A percentile compares a stretch with the other conserved stretches of the same genome.
Evolutionary conservation across 2,329 filamentous ascomycete genomes (phyloP).

Genomic region (Emergomyces pasteurianus): DNA sequence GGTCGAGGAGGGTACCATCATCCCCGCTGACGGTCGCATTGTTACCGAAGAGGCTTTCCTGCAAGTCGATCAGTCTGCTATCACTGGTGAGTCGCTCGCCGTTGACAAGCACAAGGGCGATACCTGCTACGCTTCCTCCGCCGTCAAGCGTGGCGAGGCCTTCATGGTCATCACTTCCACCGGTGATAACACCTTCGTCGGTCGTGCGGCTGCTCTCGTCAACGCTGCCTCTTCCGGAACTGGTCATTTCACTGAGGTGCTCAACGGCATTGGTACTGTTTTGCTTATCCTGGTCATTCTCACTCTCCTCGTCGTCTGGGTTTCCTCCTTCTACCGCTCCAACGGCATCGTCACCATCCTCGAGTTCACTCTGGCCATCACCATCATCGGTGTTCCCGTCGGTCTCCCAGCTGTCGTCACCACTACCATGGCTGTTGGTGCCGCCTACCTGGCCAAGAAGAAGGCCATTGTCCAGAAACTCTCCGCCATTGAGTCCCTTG

Average conservation of each 20-base stretch:
- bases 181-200: slow-evolving; percentile 83
- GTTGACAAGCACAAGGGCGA: slow-evolving; percentile 80
- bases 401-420: slow-evolving; percentile 89
- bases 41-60: slow-evolving; percentile 74
- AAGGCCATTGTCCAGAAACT: slow-evolving; percentile 90
- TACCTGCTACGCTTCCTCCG: slow-evolving; percentile 71
- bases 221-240: slow-evolving; percentile 60
- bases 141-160: slow-evolving; percentile 81
- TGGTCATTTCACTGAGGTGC: slow-evolving; percentile 84
- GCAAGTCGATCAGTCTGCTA: slow-evolving; percentile 83
- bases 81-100: slow-evolving; percentile 83
- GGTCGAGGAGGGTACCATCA: slow-evolving; percentile 83
- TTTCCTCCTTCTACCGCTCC: slow-evolving; percentile 78
- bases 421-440: slow-evolving; percentile 89
- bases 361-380: slow-evolving; percentile 75
- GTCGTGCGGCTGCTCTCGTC: slow-evolving; percentile 75
- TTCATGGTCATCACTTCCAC: slow-evolving; percentile 73
- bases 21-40: slow-evolving; percentile 77
- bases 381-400: slow-evolving; percentile 83
- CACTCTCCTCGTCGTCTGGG: slow-evolving; percentile 72
- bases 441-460: slow-evolving; percentile 82
- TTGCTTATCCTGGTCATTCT: slow-evolving; percentile 69
- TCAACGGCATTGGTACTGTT: slow-evolving; percentile 75
- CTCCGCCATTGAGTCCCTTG: slow-evolving; percentile 80
- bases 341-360: slow-evolving; percentile 69